phyloP scores from a whole-genome alignment of 305 asterid genomes.

The Fraxinus xanthoxyloides region DNA sequence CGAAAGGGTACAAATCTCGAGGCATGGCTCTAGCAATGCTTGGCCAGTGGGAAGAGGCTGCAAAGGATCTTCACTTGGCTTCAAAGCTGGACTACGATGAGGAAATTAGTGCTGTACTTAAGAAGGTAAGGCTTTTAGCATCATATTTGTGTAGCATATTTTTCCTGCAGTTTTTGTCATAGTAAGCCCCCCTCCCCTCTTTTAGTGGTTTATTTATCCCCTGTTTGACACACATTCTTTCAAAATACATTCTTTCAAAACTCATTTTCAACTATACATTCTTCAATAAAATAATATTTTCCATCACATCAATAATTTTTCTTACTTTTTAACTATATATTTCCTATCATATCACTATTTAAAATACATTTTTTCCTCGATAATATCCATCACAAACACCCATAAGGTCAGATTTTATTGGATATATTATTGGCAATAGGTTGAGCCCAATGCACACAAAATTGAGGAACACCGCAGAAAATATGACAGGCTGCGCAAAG shows the following conservation, averaged over 20 bases:
- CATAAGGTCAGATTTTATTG: background rate
- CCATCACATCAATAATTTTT: too few species aligned
- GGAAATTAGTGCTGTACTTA: conserved; percentile 77
- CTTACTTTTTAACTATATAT: too few species aligned
- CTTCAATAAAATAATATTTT: too few species aligned
- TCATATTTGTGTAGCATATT: background rate
- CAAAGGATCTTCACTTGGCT: conserved; percentile 88
- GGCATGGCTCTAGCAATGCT: conserved; percentile 88
- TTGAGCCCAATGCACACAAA: conserved; percentile 88
- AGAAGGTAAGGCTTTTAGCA: conserved; percentile 56
- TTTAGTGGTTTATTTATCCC: too few species aligned
- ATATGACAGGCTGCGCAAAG: conserved; percentile 85
- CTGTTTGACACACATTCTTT: too few species aligned
- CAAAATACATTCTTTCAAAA: too few species aligned
- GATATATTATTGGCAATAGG: conserved; percentile 35
- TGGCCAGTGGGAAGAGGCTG: conserved; percentile 93
- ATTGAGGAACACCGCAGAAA: conserved; percentile 88
- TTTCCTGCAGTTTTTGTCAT: background rate
- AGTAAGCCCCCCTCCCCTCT: background rate
- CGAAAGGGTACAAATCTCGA: conserved; percentile 96
- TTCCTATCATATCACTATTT: too few species aligned
- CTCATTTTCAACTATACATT: too few species aligned
- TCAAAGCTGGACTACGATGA: conserved; percentile 90
- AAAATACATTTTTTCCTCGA: too few species aligned
- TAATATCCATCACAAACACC: too few species aligned